phyloP scores from a whole-genome alignment of 2,329 filamentous ascomycete species.

The Aureobasidium lini region DNA sequence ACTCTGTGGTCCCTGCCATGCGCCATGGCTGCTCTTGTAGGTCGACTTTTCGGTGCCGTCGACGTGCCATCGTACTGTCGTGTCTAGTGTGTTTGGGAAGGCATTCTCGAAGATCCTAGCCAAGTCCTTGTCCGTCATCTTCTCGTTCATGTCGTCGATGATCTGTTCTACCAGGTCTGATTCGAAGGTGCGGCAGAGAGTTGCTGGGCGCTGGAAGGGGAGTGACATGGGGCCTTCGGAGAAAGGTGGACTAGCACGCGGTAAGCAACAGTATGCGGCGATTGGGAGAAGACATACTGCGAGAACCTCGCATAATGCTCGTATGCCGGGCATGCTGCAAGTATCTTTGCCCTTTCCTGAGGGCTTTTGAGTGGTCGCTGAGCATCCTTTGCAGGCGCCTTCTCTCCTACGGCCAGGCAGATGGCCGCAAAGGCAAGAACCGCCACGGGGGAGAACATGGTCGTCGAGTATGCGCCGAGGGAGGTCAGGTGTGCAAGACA shows the following conservation, averaged over 20 bases:
- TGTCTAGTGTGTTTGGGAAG: slow-evolving; percentile 86
- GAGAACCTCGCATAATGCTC: slow-evolving; percentile 31
- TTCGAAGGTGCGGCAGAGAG: slow-evolving; percentile 79
- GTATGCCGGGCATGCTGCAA: slow-evolving; percentile 32
- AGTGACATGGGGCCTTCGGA: slow-evolving; percentile 72
- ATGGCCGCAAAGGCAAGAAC: slow-evolving; percentile 25
- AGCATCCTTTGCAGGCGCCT: slow-evolving; percentile 13
- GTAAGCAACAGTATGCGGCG: slow-evolving; percentile 17
- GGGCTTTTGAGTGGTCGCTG: slow-evolving; percentile 22
- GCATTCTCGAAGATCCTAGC: slow-evolving; percentile 92
- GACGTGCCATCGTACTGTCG: slow-evolving; percentile 80
- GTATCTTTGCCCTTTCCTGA: slow-evolving; percentile 26
- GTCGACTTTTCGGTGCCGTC: slow-evolving; percentile 44
- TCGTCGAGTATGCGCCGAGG: background rate
- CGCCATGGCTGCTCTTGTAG: slow-evolving; percentile 43
- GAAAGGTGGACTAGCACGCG: slow-evolving; percentile 56
- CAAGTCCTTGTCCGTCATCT: slow-evolving; percentile 77
- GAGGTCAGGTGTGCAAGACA: no score
- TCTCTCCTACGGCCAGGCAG: slow-evolving; percentile 18
- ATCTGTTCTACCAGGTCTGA: slow-evolving; percentile 82
- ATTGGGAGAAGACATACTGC: slow-evolving; percentile 24
- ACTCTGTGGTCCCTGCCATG: slow-evolving; percentile 79
- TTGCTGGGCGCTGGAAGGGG: slow-evolving; percentile 77
- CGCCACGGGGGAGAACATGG: slow-evolving; percentile 13
- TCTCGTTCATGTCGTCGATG: slow-evolving; percentile 71